phyloP scores from a whole-genome alignment of 371 early-diverging fungal species.

The Syncephalastrum contaminatum region DNA sequence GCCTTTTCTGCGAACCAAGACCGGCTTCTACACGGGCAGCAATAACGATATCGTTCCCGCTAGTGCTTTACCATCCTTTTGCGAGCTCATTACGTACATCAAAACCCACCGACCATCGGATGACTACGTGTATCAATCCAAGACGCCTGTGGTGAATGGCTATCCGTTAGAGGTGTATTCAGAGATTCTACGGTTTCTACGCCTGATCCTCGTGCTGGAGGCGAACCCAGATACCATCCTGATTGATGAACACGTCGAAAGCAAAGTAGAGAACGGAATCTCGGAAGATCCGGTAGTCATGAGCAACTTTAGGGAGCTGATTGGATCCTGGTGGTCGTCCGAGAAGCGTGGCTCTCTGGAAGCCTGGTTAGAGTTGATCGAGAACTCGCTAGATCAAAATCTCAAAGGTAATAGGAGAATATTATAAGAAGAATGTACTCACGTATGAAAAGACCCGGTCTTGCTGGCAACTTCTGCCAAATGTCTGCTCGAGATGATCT shows the following conservation, averaged over 20 bases:
- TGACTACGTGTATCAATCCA: conserved; percentile 32
- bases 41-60: conserved; percentile 27
- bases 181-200: conserved; percentile 55
- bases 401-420: conserved; percentile 30
- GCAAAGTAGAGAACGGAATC: conserved; percentile 56
- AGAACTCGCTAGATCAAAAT: conserved; percentile 45
- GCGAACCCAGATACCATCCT: conserved; percentile 49
- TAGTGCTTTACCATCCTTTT: conserved; percentile 47
- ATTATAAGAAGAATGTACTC: conserved; percentile 3
- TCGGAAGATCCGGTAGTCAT: conserved; percentile 39
- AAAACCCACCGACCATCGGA: conserved; percentile 29
- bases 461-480: conserved; percentile 66
- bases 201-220: conserved; percentile 55
- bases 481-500: conserved; percentile 73
- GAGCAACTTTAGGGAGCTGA: conserved; percentile 36
- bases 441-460: conserved; percentile 39
- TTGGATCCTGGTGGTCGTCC: conserved; percentile 44
- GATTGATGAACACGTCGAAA: conserved; percentile 55
- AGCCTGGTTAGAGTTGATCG: conserved; percentile 55
- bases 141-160: conserved; percentile 40
- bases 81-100: conserved; percentile 47
- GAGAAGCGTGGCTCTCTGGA: conserved; percentile 25
- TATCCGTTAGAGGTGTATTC: conserved; percentile 60
- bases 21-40: conserved; percentile 20
- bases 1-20: conserved; percentile 36